Conservation (phyloP, 2,329 filamentous ascomycete genomes). For the Beauveria rudraprayagi region DNA sequence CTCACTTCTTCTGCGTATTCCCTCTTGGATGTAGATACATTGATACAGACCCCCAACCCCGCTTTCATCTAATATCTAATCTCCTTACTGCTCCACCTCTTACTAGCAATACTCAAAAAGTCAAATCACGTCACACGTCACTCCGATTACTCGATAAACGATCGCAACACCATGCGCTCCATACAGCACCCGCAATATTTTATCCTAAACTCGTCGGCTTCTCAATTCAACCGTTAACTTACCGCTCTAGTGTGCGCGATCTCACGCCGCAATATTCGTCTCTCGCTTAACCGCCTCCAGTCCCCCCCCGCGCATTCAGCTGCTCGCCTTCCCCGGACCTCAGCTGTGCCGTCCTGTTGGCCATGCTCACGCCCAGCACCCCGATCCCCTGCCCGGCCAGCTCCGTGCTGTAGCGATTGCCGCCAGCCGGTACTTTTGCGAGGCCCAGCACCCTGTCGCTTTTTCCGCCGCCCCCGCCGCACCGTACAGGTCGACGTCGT, state of each 20-base stretch:
- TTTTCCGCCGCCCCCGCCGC: conserved; percentile 12
- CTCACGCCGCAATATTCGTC: neutral
- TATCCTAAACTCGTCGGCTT: neutral
- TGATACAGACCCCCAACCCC: neutral
- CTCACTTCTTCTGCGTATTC: no score
- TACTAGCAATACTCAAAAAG: no score
- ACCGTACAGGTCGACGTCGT: conserved; percentile 18
- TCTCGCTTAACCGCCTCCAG: conserved; percentile 12
- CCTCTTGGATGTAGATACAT: no score
- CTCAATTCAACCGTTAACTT: neutral
- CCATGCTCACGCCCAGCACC: conserved; percentile 17
- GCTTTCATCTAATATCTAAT: no score
- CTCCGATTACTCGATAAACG: neutral
- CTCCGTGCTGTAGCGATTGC: conserved; percentile 21
- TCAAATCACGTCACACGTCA: neutral
- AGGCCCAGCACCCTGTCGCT: no score
- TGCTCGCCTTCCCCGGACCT: conserved; percentile 14
- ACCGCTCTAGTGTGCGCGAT: neutral
- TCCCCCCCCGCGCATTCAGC: conserved; percentile 18
- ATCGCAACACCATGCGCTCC: neutral
- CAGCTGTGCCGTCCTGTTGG: conserved; percentile 16
- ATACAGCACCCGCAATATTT: no score
- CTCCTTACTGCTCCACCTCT: no score
- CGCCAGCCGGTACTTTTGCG: conserved; percentile 12
- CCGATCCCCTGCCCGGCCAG: conserved; percentile 19